These are phyloP conservation scores for Lactarius quietus DNA, from an alignment of 768 basidiomycete species.

Conservation along the genomic window DNA sequence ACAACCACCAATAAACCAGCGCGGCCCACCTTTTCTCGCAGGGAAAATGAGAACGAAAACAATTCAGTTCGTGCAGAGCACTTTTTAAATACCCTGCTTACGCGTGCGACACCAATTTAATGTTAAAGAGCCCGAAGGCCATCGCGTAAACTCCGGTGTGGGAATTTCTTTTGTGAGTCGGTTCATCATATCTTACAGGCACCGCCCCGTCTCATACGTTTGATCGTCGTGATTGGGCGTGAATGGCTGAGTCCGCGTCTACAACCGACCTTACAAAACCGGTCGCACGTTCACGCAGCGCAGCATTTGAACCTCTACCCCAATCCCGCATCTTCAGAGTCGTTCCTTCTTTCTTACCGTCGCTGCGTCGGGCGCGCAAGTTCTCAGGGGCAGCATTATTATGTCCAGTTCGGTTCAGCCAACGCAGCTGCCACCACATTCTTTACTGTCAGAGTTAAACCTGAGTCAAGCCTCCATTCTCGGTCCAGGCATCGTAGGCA, in stretches of 20 bases:
- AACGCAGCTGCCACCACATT: not conserved
- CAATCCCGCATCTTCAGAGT: not conserved
- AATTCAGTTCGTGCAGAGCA: not conserved
- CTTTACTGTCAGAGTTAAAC: not conserved
- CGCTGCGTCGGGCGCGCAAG: not conserved
- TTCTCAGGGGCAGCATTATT: not conserved
- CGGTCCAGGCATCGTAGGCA: conserved; percentile 2
- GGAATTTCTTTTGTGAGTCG: not conserved
- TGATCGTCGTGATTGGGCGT: not conserved
- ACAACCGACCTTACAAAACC: not conserved
- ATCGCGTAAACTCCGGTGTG: not conserved
- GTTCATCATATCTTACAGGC: not conserved
- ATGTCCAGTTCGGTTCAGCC: conserved; percentile 3
- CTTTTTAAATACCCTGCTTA: not conserved
- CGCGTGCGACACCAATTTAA: not conserved
- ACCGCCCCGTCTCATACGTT: not conserved
- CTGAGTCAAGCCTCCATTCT: not conserved
- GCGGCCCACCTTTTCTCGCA: not conserved
- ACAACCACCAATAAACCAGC: not conserved
- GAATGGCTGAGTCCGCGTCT: not conserved
- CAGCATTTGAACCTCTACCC: not conserved
- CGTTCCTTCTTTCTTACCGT: too few relatives aligned
- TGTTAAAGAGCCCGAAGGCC: not conserved
- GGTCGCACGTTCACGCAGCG: not conserved
- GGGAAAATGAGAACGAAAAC: not conserved